A percentile compares a stretch with the other conserved stretches of the same genome.
Conservation (phyloP, 2,329 filamentous ascomycete species). For the Apiospora saccharicola region DNA sequence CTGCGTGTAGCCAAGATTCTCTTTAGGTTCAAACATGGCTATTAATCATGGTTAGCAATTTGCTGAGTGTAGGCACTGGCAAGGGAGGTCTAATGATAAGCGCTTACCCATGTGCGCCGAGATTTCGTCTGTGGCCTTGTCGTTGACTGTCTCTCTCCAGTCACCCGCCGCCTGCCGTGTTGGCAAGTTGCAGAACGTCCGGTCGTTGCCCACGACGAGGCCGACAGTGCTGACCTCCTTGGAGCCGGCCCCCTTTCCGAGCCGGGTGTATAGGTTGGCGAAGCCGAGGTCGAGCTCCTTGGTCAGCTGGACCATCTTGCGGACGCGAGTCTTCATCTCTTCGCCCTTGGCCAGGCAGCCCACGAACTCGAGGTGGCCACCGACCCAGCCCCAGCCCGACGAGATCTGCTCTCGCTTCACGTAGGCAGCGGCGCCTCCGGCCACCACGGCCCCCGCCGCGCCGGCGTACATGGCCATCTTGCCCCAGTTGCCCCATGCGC, state of each 20-base stretch:
- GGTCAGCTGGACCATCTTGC: conserved; percentile 70
- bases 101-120: conserved; percentile 76
- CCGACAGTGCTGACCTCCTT: conserved; percentile 61
- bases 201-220: conserved; percentile 69
- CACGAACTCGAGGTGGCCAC: conserved; percentile 92
- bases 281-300: conserved; percentile 76
- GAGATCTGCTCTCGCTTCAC: conserved; percentile 82
- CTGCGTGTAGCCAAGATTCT: conserved; percentile 76
- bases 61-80: neutral
- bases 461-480: conserved; percentile 87
- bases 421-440: conserved; percentile 85
- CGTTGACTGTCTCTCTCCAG: conserved; percentile 80
- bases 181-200: conserved; percentile 90
- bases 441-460: conserved; percentile 81
- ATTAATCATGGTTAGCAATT: conserved; percentile 22
- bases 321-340: conserved; percentile 78
- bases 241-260: conserved; percentile 72
- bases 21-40: conserved; percentile 76
- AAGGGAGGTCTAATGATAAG: too few species aligned
- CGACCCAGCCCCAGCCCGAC: conserved; percentile 80
- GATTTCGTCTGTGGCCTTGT: conserved; percentile 80
- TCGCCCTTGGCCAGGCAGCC: conserved; percentile 86
- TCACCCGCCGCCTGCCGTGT: conserved; percentile 57
- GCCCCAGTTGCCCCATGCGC: conserved; percentile 80
- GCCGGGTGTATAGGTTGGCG: conserved; percentile 84